Evolutionary conservation across 352 stramenopile species (phyloP), one percentile per base, ranked within the genome.

Genomic region (Thalassiosira oceanica): DNA sequence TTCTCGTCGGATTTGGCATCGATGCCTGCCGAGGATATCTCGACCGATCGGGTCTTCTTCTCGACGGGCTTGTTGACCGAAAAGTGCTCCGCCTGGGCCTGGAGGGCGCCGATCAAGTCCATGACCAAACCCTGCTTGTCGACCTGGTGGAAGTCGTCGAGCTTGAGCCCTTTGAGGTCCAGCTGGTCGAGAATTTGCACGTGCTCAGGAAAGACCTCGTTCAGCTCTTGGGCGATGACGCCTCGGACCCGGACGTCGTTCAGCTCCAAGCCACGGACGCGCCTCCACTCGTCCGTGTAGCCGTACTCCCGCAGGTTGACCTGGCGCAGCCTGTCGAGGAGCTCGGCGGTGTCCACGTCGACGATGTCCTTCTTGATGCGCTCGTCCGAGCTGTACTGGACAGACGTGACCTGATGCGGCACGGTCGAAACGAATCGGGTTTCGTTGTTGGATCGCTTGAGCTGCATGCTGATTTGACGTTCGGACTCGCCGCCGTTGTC

Each of bases 311-410:
- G 91, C 42, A 98, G 82, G 61, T 94, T 83, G 2, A 98, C 79
- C 26, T 80, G 77, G 54, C 93, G 88, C 28, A 98, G 74, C 39
- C 93, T 73, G 37, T 97, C 90, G 7, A 97, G 76, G 37, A 97
- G 84, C 20, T 93, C 86, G 52, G 95, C 87, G 52, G 93, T 87
- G 57, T 97, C 92, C 50, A 96, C 81, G 60, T 92, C 80, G 57
- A 86, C 53, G 33, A 98, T 95, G 62, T 96, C 80, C 13, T 93
- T 92, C 73, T 97, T 97, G 62, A 98, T 97, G 51, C 94, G 77
- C 3, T 75, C 66, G 80, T 98, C 94, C 1, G 93, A 97, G 20
- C 93, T 92, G 66, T 95, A 96, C 4, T 88, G 90, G n/a, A 97
- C 62, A n/a, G 91, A 78, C 28, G 92, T 95, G 5, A 96, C 92